phyloP scores from a whole-genome alignment of 2,329 filamentous ascomycete genomes.

The Helotiales sp. region DNA sequence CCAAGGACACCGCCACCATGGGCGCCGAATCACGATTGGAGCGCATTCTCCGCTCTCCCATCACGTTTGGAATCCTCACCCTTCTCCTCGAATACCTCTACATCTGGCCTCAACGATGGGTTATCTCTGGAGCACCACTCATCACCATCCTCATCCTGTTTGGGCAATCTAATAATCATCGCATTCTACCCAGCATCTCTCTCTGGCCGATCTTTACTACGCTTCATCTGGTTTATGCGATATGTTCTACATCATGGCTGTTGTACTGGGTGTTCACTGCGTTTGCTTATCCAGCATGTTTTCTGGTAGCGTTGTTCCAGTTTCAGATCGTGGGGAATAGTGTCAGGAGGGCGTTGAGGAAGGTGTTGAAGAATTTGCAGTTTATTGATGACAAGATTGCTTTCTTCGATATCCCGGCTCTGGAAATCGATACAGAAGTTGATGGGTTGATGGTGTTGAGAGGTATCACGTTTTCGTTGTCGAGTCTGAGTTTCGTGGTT shows the following conservation, averaged over 20 bases:
- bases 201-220: constrained; percentile 48
- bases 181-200: constrained; percentile 44
- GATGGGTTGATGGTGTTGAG: constrained; percentile 52
- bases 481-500: constrained; percentile 48
- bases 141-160: constrained; percentile 37
- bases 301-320: constrained; percentile 46
- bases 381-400: constrained; percentile 53
- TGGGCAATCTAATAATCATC: constrained; percentile 35
- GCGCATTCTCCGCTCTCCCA: constrained; percentile 12
- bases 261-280: constrained; percentile 45
- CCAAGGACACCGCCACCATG: neutral
- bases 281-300: constrained; percentile 42
- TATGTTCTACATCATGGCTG: constrained; percentile 53
- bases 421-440: constrained; percentile 55
- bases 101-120: constrained; percentile 38
- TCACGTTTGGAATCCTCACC: constrained; percentile 16
- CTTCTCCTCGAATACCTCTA: constrained; percentile 24
- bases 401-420: constrained; percentile 41
- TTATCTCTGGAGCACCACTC: constrained; percentile 42
- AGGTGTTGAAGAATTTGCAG: constrained; percentile 39
- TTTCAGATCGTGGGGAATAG: constrained; percentile 34
- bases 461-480: constrained; percentile 51
- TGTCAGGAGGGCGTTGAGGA: constrained; percentile 38
- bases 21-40: neutral
- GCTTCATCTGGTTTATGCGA: constrained; percentile 46